Percentiles rank a stretch among this genome's conserved stretches.
These are phyloP conservation scores for Rugonectria rugulosa DNA, from an alignment of 2,329 filamentous ascomycete species.

Conservation along the genomic window DNA sequence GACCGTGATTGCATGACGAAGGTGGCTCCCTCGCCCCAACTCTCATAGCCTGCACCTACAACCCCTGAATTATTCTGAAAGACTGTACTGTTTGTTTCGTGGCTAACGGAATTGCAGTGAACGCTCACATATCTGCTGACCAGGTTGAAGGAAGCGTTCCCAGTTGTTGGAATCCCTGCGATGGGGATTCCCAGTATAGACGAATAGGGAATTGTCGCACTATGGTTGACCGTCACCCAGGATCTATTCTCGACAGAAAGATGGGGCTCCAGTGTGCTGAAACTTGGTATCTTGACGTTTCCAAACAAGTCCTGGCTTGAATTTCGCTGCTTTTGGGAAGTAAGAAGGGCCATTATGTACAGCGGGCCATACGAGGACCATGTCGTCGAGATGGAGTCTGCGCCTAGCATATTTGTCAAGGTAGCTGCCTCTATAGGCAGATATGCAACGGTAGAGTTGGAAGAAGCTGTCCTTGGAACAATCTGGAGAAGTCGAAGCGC, in stretches of 20 bases:
- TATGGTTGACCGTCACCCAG: neutral
- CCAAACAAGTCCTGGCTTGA: neutral
- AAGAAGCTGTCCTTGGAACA: neutral
- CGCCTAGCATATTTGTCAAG: neutral
- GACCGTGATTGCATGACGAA: neutral
- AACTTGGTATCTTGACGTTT: neutral
- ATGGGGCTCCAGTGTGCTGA: neutral
- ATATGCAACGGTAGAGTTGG: neutral
- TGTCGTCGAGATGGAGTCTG: neutral
- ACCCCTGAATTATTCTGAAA: neutral
- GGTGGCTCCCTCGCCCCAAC: neutral
- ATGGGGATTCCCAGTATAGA: constrained; percentile 2
- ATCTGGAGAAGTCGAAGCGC: constrained; percentile 2
- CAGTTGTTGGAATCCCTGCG: neutral
- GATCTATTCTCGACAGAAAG: neutral
- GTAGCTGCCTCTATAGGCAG: neutral
- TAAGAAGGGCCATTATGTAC: neutral
- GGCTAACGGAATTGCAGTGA: neutral
- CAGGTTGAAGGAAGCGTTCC: neutral
- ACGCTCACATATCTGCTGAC: neutral
- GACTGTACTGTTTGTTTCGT: neutral
- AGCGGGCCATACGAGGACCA: neutral
- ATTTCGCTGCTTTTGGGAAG: neutral
- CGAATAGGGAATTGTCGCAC: neutral
- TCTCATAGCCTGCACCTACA: neutral